A percentile compares a stretch with the other conserved stretches of the same genome.
phyloP scores from a whole-genome alignment of 208 protist species.

The Leishmania tarentolae region DNA sequence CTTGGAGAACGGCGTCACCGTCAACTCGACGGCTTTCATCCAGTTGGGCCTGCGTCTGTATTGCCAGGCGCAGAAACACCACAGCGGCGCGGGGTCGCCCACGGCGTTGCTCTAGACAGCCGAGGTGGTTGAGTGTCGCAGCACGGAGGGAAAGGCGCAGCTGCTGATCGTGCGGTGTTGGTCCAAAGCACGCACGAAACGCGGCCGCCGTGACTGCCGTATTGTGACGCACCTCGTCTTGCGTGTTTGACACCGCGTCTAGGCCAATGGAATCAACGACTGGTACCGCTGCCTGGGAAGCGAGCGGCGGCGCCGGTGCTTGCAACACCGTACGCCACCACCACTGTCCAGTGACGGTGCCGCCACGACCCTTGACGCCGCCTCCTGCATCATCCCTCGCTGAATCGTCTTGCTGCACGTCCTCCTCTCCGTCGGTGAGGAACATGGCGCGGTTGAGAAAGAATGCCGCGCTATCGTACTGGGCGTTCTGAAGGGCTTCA shows the following conservation, averaged over 20 bases:
- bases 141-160: constrained; percentile 69
- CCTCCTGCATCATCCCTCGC: not conserved
- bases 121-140: constrained; percentile 89
- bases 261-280: not conserved
- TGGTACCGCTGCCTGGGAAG: not conserved
- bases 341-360: constrained; percentile 10
- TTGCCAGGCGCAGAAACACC: constrained; percentile 65
- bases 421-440: constrained; percentile 61
- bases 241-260: constrained; percentile 6
- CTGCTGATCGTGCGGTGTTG: constrained; percentile 30
- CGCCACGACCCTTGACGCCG: not conserved
- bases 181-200: constrained; percentile 17
- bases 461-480: constrained; percentile 61
- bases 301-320: not conserved
- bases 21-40: constrained; percentile 25
- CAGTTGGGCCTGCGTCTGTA: constrained; percentile 53
- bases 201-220: constrained; percentile 20
- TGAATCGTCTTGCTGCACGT: constrained; percentile 3
- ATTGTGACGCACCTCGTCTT: not conserved
- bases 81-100: constrained; percentile 56
- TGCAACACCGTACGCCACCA: constrained; percentile 30
- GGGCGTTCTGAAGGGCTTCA: constrained; percentile 53
- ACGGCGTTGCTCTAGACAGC: constrained; percentile 86
- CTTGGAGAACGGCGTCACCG: constrained; percentile 3
- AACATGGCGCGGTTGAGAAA: constrained; percentile 84